phyloP scores from a whole-genome alignment of 805 yeast species.

The Sugiyamaella floridensis region DNA sequence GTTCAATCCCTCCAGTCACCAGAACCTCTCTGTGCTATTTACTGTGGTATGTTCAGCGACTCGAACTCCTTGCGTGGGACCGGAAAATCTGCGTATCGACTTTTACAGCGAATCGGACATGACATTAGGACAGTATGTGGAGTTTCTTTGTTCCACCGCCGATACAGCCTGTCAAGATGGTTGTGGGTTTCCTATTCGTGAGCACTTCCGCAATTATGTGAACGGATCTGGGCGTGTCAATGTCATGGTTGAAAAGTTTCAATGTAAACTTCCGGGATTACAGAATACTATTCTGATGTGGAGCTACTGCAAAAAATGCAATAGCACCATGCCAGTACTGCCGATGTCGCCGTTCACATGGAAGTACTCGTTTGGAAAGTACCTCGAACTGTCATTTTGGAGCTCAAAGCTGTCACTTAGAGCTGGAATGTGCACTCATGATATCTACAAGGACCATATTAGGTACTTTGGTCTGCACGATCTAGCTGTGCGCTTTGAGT shows the following conservation, averaged over 20 bases:
- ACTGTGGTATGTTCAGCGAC: slow-evolving; percentile 77
- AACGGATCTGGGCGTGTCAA: slow-evolving; percentile 83
- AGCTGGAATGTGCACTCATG: slow-evolving; percentile 70
- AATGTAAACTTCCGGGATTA: slow-evolving; percentile 50
- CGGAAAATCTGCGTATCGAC: slow-evolving; percentile 74
- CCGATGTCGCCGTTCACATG: slow-evolving; percentile 84
- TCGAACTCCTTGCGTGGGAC: slow-evolving; percentile 90
- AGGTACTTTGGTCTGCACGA: slow-evolving; percentile 80
- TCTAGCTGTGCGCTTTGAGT: slow-evolving; percentile 71
- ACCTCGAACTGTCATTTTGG: slow-evolving; percentile 81
- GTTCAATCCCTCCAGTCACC: slow-evolving; percentile 67
- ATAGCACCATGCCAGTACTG: slow-evolving; percentile 63
- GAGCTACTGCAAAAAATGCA: slow-evolving; percentile 84
- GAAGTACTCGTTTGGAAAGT: slow-evolving; percentile 90
- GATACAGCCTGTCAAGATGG: slow-evolving; percentile 66
- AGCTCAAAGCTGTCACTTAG: slow-evolving; percentile 47
- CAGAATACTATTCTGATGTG: slow-evolving; percentile 75
- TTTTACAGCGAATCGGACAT: slow-evolving; percentile 88
- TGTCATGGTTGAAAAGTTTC: slow-evolving; percentile 58
- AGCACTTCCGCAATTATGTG: slow-evolving; percentile 81
- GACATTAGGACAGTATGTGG: slow-evolving; percentile 82
- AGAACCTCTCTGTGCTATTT: slow-evolving; percentile 67
- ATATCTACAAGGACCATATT: slow-evolving; percentile 72
- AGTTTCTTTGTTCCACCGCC: slow-evolving; percentile 66
- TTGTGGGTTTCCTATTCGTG: slow-evolving; percentile 62